phyloP scores from a whole-genome alignment of 331 rosid species.

The Acacia concinna region DNA sequence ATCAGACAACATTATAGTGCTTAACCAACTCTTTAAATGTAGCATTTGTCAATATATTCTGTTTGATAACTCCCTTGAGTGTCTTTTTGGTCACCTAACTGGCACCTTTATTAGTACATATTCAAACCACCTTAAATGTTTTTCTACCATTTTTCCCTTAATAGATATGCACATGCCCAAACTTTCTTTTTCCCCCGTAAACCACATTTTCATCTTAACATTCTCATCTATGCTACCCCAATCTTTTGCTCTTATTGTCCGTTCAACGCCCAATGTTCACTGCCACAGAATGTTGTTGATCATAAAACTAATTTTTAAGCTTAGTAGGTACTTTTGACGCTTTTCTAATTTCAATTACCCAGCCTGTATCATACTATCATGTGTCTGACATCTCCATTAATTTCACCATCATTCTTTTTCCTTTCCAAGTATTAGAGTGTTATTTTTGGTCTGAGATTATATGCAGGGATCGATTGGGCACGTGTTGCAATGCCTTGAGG shows the following conservation, averaged over 20 bases:
- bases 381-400: neutral
- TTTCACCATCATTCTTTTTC: neutral
- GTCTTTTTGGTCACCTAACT: neutral
- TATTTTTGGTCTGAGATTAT: conserved; percentile 32
- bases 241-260: neutral
- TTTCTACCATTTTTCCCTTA: neutral
- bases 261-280: neutral
- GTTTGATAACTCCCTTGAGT: neutral
- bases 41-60: neutral
- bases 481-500: conserved; percentile 78
- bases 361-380: neutral
- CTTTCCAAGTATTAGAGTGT: conserved; percentile 1
- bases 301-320: neutral
- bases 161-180: neutral
- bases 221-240: neutral
- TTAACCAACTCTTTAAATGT: neutral
- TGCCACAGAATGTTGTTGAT: neutral
- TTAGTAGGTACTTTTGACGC: neutral
- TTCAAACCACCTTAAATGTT: neutral
- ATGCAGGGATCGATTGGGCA: conserved; percentile 85
- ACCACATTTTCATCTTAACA: neutral
- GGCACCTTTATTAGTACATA: neutral
- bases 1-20: neutral
- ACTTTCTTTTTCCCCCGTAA: neutral
- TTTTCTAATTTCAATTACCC: neutral